A percentile compares a stretch with the other conserved stretches of the same genome.
Conservation (phyloP, 202 grass and related monocot species). For the Eragrostis tef region DNA sequence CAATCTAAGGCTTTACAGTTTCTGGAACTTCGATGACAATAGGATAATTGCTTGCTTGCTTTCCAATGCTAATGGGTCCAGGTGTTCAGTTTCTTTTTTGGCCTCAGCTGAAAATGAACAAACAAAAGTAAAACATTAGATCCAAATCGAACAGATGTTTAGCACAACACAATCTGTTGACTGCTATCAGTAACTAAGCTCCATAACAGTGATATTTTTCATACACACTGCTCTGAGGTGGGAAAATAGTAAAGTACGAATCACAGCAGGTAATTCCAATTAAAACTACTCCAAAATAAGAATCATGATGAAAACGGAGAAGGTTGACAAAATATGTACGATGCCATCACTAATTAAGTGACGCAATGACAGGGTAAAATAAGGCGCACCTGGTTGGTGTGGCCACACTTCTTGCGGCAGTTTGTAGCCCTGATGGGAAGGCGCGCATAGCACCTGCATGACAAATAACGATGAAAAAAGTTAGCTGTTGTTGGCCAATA, state of each 20-base stretch:
- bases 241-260: not conserved
- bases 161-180: not conserved
- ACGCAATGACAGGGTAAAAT: not conserved
- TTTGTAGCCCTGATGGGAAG: slow-evolving; percentile 51
- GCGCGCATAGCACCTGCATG: slow-evolving; percentile 47
- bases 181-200: not conserved
- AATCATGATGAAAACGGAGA: not conserved
- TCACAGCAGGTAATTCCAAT: not conserved
- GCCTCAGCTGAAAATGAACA: slow-evolving; percentile 45
- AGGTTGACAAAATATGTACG: not conserved
- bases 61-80: not conserved
- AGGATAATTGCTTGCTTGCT: too few species aligned
- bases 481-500: not conserved
- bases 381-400: slow-evolving; percentile 48
- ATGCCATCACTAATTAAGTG: not conserved
- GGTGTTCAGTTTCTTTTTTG: slow-evolving; percentile 47
- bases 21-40: not conserved
- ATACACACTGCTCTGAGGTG: too few species aligned
- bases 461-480: not conserved
- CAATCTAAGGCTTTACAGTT: not conserved
- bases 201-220: not conserved
- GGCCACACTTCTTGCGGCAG: slow-evolving; percentile 56
- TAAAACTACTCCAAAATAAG: too few species aligned
- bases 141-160: not conserved
- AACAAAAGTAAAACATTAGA: not conserved